Conservation (phyloP, 371 early-diverging fungal genomes). For the Batrachochytrium dendrobatidis region DNA sequence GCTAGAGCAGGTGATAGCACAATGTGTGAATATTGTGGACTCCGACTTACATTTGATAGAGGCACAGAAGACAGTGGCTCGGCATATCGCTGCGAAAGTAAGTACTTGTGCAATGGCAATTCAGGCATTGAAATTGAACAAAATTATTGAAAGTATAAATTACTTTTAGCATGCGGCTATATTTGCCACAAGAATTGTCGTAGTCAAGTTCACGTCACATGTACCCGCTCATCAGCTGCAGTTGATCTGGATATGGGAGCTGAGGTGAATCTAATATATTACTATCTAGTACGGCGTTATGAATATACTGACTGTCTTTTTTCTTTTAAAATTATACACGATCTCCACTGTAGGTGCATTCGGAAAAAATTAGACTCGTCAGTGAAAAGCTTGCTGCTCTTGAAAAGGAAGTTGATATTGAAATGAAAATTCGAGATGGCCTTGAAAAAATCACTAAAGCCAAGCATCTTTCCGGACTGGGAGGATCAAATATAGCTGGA, state of each 20-base stretch:
- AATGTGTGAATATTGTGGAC: conserved; percentile 39
- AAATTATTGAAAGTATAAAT: conserved; percentile 10
- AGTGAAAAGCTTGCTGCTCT: conserved; percentile 35
- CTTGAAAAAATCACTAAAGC: conserved; percentile 29
- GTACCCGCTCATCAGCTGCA: conserved; percentile 21
- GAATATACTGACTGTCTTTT: no score
- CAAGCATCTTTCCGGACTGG: conserved; percentile 8
- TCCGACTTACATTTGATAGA: conserved; percentile 4
- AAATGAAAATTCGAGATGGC: conserved; percentile 42
- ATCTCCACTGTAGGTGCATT: conserved; percentile 12
- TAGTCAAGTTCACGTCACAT: conserved; percentile 23
- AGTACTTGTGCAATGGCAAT: background rate
- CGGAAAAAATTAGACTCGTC: conserved; percentile 27
- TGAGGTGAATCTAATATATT: background rate
- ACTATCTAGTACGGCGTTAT: background rate
- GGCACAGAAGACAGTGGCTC: conserved; percentile 11
- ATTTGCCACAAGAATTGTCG: conserved; percentile 39
- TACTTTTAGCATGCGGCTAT: conserved; percentile 30
- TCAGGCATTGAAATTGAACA: background rate
- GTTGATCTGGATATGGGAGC: conserved; percentile 8
- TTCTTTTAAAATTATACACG: background rate
- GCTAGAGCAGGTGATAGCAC: conserved; percentile 16
- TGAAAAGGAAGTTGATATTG: conserved; percentile 41
- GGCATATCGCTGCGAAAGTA: conserved; percentile 33
- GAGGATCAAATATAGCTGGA: background rate